phyloP scores from a whole-genome alignment of 495 filamentous ascomycete genomes.

The Hyaloscypha bicolor region DNA sequence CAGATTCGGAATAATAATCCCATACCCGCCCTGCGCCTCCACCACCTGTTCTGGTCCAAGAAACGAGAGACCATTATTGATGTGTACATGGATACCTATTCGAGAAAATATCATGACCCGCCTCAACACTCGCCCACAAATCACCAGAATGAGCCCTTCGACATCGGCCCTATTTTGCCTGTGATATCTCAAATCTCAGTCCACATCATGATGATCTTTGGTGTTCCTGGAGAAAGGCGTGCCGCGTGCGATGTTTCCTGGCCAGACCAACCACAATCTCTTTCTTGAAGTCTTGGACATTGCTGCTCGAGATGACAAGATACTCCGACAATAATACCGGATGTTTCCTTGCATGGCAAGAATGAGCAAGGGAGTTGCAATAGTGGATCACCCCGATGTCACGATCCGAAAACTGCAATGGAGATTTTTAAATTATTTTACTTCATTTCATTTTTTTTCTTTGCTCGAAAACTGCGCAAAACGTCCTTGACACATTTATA shows the following conservation, averaged over 20 bases:
- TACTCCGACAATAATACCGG: neutral
- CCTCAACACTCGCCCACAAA: neutral
- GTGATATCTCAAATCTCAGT: neutral
- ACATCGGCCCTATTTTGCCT: neutral
- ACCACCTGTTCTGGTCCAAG: neutral
- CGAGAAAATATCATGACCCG: neutral
- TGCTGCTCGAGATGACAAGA: neutral
- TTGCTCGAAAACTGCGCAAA: conserved; percentile 12
- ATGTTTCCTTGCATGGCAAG: neutral
- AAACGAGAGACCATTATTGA: neutral
- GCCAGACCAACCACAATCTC: neutral
- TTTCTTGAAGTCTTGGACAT: neutral
- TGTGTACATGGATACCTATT: neutral
- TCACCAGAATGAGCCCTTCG: neutral
- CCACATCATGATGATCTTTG: neutral
- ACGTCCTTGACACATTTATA: conserved; percentile 22
- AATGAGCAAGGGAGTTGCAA: neutral
- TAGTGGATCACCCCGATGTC: neutral
- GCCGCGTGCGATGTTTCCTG: neutral
- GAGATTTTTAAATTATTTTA: conserved; percentile 16
- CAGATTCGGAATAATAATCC: neutral
- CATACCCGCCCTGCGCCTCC: neutral
- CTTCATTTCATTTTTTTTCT: conserved; percentile 1
- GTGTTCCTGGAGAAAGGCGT: neutral
- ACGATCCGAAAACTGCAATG: neutral